phyloP scores from a whole-genome alignment of 805 yeast genomes.

The Lachancea waltii region DNA sequence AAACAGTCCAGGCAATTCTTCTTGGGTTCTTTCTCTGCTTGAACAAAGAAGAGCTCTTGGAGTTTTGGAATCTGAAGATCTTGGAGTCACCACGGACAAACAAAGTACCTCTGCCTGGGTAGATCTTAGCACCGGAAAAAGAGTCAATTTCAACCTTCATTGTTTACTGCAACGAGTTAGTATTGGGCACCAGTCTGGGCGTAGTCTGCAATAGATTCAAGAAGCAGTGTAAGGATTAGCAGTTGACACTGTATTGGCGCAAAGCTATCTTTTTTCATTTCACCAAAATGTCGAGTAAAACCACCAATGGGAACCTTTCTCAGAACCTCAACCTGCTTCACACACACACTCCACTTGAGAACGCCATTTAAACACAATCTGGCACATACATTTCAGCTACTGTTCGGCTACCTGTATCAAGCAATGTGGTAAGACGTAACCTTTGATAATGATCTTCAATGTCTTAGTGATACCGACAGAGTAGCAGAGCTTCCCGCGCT shows the following conservation, averaged over 20 bases:
- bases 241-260: no score
- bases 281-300: no score
- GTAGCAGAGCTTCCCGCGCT: no score
- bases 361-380: not conserved
- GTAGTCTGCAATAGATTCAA: no score
- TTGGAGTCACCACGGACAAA: conserved; percentile 99
- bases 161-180: conserved; percentile 26
- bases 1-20: conserved; percentile 99
- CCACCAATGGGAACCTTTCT: no score
- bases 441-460: conserved; percentile 1
- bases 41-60: conserved; percentile 97
- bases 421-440: not conserved
- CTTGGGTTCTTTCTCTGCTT: conserved; percentile 99
- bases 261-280: not conserved
- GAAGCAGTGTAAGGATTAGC: no score
- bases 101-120: conserved; percentile 99
- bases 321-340: not conserved
- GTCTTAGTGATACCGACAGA: not conserved
- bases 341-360: not conserved
- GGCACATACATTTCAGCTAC: conserved; percentile 25
- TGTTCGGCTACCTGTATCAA: conserved; percentile 11
- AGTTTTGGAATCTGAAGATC: conserved; percentile 98
- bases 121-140: conserved; percentile 98
- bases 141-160: conserved; percentile 99
- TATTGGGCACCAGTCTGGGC: no score